Evolutionary conservation across 305 asterid genomes (phyloP), one percentile per base, ranked within the genome.

Genomic region (Fraxinus latifolia): DNA sequence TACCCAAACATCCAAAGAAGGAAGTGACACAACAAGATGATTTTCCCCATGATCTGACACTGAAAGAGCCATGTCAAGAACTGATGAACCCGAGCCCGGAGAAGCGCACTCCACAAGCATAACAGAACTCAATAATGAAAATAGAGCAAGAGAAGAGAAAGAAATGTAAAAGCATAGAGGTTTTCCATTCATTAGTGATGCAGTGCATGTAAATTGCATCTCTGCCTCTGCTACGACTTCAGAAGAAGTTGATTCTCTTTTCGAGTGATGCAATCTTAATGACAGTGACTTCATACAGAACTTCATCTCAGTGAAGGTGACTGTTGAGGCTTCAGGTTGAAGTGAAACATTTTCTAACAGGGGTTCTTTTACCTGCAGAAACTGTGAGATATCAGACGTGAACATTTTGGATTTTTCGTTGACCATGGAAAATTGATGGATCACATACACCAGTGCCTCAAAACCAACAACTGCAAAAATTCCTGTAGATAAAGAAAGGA

Each of bases 71-170:
- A 90, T 80, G 83, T 86, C 91, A 84, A 91, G 91, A 85, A 85
- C 95, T 78, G 95, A 87, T 75, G 89, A 86, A 83, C 85, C 87
- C n/a, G 89, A 85, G 77, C 81, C 89, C 32, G 88, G 86, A 75
- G 90, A 87, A 85, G 90, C 55, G 86, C 90, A 90, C 83, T 96
- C 92, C 34, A 87, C 91, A 84, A 96, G 97, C 88, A 89, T 77
- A 85, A 94, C 92, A 76, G 97, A 91, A 82, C 88, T 93, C 62
- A 89, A 82, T n/a, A 88, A 83, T 62, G 99, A 96, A 89, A 92
- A 94, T 76, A 94, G 87, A 42, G 89, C 83, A 58, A 94, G 85
- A 73, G 92, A 88, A 87, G 90, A 90, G 81, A 92, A 84, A 34
- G 98, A 89, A 81, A 91, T 83, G 83, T 90, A 86, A 72, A 93